Percentiles rank a stretch among this genome's conserved stretches.
Conservation (phyloP, 2,329 filamentous ascomycete species). For the Ustulina deusta region DNA sequence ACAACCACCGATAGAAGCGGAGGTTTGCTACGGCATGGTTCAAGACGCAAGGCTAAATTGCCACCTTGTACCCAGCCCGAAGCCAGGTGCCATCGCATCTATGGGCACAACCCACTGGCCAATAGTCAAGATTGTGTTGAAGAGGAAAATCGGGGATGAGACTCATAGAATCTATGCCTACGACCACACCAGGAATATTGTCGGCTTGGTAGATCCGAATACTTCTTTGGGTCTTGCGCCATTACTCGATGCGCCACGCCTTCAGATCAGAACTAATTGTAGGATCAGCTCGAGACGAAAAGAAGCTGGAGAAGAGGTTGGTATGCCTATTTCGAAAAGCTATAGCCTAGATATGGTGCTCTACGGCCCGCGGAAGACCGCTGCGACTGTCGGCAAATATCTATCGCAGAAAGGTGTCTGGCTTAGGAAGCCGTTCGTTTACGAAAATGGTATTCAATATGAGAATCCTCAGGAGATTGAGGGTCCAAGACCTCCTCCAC, state of each 20-base stretch:
- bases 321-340: constrained; percentile 69
- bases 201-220: constrained; percentile 79
- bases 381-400: constrained; percentile 73
- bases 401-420: constrained; percentile 75
- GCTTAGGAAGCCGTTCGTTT: constrained; percentile 67
- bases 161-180: constrained; percentile 75
- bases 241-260: constrained; percentile 74
- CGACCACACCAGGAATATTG: constrained; percentile 77
- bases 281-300: constrained; percentile 76
- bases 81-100: constrained; percentile 70
- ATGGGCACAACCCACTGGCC: constrained; percentile 74
- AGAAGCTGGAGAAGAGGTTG: constrained; percentile 71
- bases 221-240: constrained; percentile 76
- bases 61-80: constrained; percentile 75
- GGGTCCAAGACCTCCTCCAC: constrained; percentile 56
- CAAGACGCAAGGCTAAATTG: constrained; percentile 75
- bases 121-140: constrained; percentile 77
- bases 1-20: constrained; percentile 71
- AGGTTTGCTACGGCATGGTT: constrained; percentile 85
- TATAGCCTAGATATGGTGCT: constrained; percentile 79
- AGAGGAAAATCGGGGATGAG: constrained; percentile 66
- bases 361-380: constrained; percentile 79
- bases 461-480: constrained; percentile 79
- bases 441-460: constrained; percentile 74
- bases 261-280: constrained; percentile 76